A percentile compares a stretch with the other conserved stretches of the same genome.
phyloP scores from a whole-genome alignment of 176 grass and related monocot species.

The Musa itinerans region DNA sequence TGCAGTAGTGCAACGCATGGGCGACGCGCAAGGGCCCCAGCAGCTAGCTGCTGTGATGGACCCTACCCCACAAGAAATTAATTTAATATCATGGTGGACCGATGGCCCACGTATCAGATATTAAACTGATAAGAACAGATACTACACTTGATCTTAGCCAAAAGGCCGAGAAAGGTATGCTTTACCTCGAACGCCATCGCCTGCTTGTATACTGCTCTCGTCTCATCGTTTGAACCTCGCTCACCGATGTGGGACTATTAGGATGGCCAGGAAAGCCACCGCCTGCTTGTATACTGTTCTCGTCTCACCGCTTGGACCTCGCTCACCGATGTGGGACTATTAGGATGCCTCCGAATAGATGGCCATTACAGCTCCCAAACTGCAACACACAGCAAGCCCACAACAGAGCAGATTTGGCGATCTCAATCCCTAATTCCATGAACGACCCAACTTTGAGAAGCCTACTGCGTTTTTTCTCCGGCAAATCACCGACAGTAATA shows the following conservation, averaged over 20 bases:
- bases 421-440: too few relatives aligned
- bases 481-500: not conserved
- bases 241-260: not conserved
- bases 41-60: not conserved
- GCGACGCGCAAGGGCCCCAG: not conserved
- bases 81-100: slow-evolving; percentile 55
- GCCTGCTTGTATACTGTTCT: too few relatives aligned
- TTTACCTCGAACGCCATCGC: not conserved
- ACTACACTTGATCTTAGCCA: slow-evolving; percentile 80
- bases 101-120: slow-evolving; percentile 53
- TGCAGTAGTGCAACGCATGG: not conserved
- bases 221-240: too few relatives aligned
- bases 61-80: slow-evolving; percentile 27
- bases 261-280: too few relatives aligned
- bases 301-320: too few relatives aligned
- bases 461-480: not conserved
- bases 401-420: too few relatives aligned
- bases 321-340: not conserved
- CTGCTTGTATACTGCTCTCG: too few relatives aligned
- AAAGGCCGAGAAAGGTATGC: slow-evolving; percentile 79
- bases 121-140: slow-evolving; percentile 95
- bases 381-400: too few relatives aligned
- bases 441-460: not conserved
- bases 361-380: too few relatives aligned
- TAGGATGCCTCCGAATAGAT: not conserved